Evolutionary conservation across 2,329 filamentous ascomycete species (phyloP), one percentile per base, ranked within the genome.

Genomic region (Phaeomoniella chlamydospora): DNA sequence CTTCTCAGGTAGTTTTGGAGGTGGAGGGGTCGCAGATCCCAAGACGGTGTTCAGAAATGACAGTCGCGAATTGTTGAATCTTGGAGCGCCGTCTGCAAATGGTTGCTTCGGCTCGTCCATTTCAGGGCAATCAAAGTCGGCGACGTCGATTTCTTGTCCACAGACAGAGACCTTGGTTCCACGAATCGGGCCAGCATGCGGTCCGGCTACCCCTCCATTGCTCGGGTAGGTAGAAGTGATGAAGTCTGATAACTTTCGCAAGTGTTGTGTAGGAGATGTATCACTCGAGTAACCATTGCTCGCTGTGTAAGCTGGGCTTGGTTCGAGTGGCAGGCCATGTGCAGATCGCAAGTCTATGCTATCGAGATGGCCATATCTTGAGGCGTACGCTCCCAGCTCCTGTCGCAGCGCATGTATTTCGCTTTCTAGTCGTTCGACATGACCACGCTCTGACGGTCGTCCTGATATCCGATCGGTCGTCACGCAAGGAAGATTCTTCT

Each of bases 401-500:
- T 65, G 62, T 43, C 77, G 65, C 61, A 88, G 71, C 45, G 70
- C 69, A n/a, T 59, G 63, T 55, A 79, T 77, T 50, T 86, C 75
- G 41, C 71, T 68, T 56, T 93, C 83, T 38, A 90, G 65, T 46
- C 77, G 72, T 52, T 87, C 78, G 44, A 82, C 67, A 49, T 88
- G 85, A 36, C 85, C 85, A 47, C 85, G 69, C 39, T 77, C 74
- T 40, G 82, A 80, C 35, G 84, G 83, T 43, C 80, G 77, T 39
- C 84, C 82, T 3, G 82, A 87, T 50, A 90, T 84, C 47, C 85
- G 77, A 56, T 93, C 85, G 39, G 85, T 93, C 37, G 86, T 86
- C 58, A 74, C 78, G 60, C 85, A 93, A 50, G 82, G 73, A 47
- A 80, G 74, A 43, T 74, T 76, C 52, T 82, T 80, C 56, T 80